Evolutionary conservation across 2,329 filamentous ascomycete genomes (phyloP).

Genomic region (Aureobasidium zeae): DNA sequence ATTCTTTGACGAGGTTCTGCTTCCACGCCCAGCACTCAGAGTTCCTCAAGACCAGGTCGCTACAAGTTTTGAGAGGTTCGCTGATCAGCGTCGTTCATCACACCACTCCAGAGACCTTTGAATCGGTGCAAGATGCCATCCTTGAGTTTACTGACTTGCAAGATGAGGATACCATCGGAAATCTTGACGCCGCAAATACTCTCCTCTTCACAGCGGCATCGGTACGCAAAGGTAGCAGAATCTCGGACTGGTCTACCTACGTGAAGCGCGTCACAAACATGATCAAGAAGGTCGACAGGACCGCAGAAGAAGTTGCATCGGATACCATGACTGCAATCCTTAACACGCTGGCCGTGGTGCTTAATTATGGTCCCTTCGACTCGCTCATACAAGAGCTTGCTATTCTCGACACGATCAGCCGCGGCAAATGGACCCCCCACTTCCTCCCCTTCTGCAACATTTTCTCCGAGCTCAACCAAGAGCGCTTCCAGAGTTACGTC

Average conservation of each 20-base stretch:
- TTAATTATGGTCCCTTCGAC: conserved; percentile 72
- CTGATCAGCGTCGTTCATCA: conserved; percentile 78
- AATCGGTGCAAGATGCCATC: conserved; percentile 55
- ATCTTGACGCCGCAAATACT: conserved; percentile 33
- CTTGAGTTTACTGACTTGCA: conserved; percentile 38
- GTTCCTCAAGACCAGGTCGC: conserved; percentile 22
- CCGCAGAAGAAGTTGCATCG: neutral
- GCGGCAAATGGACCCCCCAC: conserved; percentile 56
- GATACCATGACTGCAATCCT: conserved; percentile 31
- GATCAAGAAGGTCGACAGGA: conserved; percentile 22
- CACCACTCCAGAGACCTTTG: conserved; percentile 63
- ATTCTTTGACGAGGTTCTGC: conserved; percentile 13
- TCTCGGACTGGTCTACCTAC: conserved; percentile 61
- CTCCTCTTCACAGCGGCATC: conserved; percentile 63
- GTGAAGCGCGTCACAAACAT: conserved; percentile 37
- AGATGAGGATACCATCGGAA: conserved; percentile 29
- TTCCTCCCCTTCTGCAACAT: conserved; percentile 82
- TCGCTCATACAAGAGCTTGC: conserved; percentile 62
- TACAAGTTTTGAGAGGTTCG: conserved; percentile 61
- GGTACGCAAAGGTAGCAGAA: conserved; percentile 69
- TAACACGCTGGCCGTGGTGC: conserved; percentile 50
- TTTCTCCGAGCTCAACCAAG: conserved; percentile 62
- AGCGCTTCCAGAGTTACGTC: conserved; percentile 70
- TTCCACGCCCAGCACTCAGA: conserved; percentile 25
- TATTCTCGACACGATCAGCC: conserved; percentile 54